Base-by-base conservation (phyloP, 305 asterid genomes). In the Petunia hybrid region DNA sequence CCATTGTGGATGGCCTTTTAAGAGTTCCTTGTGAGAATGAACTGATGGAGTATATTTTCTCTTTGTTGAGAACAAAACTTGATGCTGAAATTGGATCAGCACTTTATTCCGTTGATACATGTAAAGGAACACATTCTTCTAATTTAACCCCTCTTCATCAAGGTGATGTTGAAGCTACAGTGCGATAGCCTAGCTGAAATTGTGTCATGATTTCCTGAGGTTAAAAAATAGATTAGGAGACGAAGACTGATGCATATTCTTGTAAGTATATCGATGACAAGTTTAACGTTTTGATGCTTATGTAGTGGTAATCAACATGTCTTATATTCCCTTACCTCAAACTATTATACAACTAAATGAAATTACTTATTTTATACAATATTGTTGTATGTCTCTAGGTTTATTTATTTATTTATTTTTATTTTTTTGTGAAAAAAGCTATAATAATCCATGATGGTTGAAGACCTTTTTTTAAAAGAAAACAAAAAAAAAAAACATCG, bases 11-110 rank as follows among this genome's bases (percentile, higher is more conserved):
- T 22, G 92, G 91, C 4, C 92, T 91, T 16, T 78, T 89, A 35
- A 80, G 64, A 60, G 85, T 88, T 51, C 92, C 89, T 3, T 88
- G 85, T 51, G 95, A 89, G 81, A 89, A 86, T 57, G 88, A 87
- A 63, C 45, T 91, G 1, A 75, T 88, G 70, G 84, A 89, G 14
- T 82, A 83, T 82, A 64, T 87, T 76, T 83, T 91, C 3, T 80
- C 55, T 77, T 61, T 83, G 42, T 63, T 85, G 31, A 75, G 76
- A 80, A 88, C 57, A 14, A 70, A 78, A 43, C 45, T 80, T 53
- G 53, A 57, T 8, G 81, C n/a, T 10, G 84, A 89, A 14, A 85
- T 80, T 0, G 87, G 80, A 5, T 51, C 73, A 68, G 67, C 81
- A 9, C 41, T 87, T n/a, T 46, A 60, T 45, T 84, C 82, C 5